Evolutionary conservation across 495 filamentous ascomycete genomes (phyloP).

Genomic region (Talaromyces stipitatus): DNA sequence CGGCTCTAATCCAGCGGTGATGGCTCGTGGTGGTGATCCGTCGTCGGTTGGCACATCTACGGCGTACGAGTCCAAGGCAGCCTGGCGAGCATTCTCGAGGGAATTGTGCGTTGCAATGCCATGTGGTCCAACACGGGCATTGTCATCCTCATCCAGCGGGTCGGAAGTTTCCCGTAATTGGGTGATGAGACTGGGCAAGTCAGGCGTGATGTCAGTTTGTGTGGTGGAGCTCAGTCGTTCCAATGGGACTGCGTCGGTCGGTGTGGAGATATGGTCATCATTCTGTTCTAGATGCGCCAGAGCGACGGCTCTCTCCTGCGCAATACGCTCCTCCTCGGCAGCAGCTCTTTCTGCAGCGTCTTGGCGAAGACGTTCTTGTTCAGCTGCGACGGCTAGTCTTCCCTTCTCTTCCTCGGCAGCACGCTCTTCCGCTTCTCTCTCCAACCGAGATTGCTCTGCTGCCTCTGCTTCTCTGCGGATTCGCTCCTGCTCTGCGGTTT

Average conservation of each 20-base stretch:
- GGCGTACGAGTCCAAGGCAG: neutral
- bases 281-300: neutral
- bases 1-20: neutral
- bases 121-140: too few relatives aligned
- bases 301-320: neutral
- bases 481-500: neutral
- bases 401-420: neutral
- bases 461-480: neutral
- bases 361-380: neutral
- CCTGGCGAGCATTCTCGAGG: neutral
- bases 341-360: neutral
- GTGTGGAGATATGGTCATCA: neutral
- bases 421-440: neutral
- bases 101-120: neutral
- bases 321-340: neutral
- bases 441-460: neutral
- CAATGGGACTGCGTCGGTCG: neutral
- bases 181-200: neutral
- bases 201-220: neutral
- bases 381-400: neutral
- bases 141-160: too few relatives aligned
- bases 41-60: neutral
- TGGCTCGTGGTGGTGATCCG: neutral
- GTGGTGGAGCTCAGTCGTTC: neutral
- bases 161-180: neutral